Conservation (phyloP, 371 early-diverging fungal species). For the Thermomucor indicae-seudaticae region DNA sequence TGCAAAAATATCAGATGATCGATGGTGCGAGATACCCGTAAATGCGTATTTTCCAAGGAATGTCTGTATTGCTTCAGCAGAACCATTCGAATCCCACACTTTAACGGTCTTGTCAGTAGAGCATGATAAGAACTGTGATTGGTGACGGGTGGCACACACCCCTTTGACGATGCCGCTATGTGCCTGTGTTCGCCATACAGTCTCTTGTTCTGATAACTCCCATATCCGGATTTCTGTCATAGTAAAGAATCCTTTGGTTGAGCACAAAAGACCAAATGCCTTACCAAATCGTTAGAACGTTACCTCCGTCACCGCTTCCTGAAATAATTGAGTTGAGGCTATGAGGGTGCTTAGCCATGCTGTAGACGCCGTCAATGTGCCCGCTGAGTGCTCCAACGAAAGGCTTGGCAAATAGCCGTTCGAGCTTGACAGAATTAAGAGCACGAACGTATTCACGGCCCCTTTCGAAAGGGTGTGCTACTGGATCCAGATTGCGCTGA, state of each 20-base stretch:
- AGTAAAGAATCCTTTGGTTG: neutral
- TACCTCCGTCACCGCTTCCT: conserved; percentile 93
- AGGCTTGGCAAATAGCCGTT: conserved; percentile 98
- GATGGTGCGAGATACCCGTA: conserved; percentile 81
- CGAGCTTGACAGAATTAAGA: conserved; percentile 94
- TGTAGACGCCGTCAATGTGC: conserved; percentile 97
- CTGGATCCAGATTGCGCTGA: conserved; percentile 91
- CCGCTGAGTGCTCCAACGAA: conserved; percentile 89
- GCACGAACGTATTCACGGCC: conserved; percentile 98
- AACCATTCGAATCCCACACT: conserved; percentile 66
- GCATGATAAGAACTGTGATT: conserved; percentile 74
- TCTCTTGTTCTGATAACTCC: conserved; percentile 70
- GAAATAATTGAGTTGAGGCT: conserved; percentile 77
- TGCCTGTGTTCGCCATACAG: conserved; percentile 70
- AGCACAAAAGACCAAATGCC: neutral
- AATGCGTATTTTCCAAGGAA: conserved; percentile 77
- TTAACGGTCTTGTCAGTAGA: conserved; percentile 88
- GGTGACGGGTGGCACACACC: conserved; percentile 63
- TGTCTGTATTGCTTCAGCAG: conserved; percentile 59
- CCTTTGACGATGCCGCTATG: conserved; percentile 84
- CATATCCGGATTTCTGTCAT: conserved; percentile 78
- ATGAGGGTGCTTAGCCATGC: conserved; percentile 89
- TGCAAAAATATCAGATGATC: conserved; percentile 77
- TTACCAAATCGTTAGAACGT: neutral
- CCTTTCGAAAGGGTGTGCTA: conserved; percentile 92